phyloP scores from a whole-genome alignment of 345 rosid species.

The Melastoma malabathricum region DNA sequence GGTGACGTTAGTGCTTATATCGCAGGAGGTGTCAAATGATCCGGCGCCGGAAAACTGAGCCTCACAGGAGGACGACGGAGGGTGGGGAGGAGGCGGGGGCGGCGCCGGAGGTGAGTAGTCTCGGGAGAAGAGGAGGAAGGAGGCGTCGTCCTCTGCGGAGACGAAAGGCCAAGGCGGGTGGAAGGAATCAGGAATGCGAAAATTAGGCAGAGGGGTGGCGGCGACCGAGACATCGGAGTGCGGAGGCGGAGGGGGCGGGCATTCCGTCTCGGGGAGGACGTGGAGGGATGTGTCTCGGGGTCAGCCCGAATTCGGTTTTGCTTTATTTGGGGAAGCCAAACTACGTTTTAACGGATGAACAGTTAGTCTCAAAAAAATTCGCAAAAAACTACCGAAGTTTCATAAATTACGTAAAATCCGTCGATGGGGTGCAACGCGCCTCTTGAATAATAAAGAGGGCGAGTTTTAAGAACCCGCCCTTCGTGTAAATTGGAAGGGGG shows the following conservation, averaged over 20 bases:
- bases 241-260: constrained; percentile 6
- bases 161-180: constrained; percentile 9
- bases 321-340: too few relatives aligned
- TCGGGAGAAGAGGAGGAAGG: constrained; percentile 45
- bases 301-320: too few relatives aligned
- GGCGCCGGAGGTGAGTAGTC: constrained; percentile 98
- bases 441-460: too few relatives aligned
- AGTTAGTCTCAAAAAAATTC: too few relatives aligned
- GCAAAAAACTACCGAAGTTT: too few relatives aligned
- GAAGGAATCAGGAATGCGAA: constrained; percentile 11
- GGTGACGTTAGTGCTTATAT: constrained; percentile 74
- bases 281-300: too few relatives aligned
- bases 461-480: too few relatives aligned
- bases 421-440: too few relatives aligned
- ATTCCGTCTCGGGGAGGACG: too few relatives aligned
- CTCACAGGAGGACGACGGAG: constrained; percentile 74
- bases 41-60: constrained; percentile 94
- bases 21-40: constrained; percentile 64
- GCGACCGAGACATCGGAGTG: constrained; percentile 48
- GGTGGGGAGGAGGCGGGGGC: constrained; percentile 91
- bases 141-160: constrained; percentile 20
- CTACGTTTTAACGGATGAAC: too few relatives aligned
- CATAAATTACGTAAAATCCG: too few relatives aligned
- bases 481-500: too few relatives aligned
- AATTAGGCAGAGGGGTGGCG: constrained; percentile 11